Percentiles rank a stretch among this genome's conserved stretches.
These are phyloP conservation scores for Spongispora temasekensis DNA, from an alignment of 1,284 basidiomycete genomes.

Conservation along the genomic window DNA sequence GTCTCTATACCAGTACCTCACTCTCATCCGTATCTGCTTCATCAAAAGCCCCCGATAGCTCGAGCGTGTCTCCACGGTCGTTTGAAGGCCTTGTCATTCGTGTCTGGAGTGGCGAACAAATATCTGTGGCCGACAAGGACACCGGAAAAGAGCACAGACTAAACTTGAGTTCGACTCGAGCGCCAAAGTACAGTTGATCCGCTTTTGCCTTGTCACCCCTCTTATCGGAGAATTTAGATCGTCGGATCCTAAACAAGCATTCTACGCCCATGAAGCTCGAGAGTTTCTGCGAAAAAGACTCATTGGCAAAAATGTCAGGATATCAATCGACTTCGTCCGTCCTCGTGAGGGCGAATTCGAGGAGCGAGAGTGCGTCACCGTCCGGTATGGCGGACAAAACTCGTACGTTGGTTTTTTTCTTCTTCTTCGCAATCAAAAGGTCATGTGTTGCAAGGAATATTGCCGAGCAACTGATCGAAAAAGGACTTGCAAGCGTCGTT, in stretches of 20 bases:
- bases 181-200: constrained; percentile 64
- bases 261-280: constrained; percentile 88
- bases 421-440: neutral
- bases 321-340: constrained; percentile 85
- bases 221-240: too few species aligned
- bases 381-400: constrained; percentile 81
- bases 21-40: constrained; percentile 37
- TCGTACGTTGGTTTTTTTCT: constrained; percentile 54
- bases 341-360: constrained; percentile 94
- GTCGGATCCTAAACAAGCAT: constrained; percentile 70
- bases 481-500: constrained; percentile 87
- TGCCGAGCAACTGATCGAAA: constrained; percentile 90
- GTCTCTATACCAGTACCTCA: constrained; percentile 71
- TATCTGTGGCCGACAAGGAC: constrained; percentile 80
- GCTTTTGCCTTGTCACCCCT: neutral
- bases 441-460: constrained; percentile 66
- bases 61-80: constrained; percentile 32
- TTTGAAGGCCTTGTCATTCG: constrained; percentile 88
- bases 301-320: constrained; percentile 87
- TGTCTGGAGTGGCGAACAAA: constrained; percentile 91
- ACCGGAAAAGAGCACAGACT: constrained; percentile 78
- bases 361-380: constrained; percentile 87
- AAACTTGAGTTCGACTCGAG: constrained; percentile 88
- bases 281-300: constrained; percentile 90
- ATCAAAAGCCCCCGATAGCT: constrained; percentile 46